Evolutionary conservation across 148 eudicot species (phyloP), one percentile per base, ranked within the genome.

Genomic region (Camellia lanceoleosa): DNA sequence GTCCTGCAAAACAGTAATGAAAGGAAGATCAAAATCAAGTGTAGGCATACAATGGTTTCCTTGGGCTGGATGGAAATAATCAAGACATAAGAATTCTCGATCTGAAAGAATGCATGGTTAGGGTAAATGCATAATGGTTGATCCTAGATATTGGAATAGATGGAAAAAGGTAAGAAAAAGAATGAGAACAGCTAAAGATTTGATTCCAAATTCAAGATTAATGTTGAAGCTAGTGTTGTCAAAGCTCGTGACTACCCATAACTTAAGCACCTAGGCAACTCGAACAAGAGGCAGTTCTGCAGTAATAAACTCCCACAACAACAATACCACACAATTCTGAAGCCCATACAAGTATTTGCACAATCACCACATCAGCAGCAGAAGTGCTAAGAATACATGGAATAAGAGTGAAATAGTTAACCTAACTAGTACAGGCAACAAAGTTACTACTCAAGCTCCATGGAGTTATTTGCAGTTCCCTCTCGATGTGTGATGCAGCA

Each of bases 381-480:
- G 41, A 67, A 41, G 15, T 44, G 42, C 47, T 2, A 19, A 73
- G 19, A 73, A 44, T 13, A 30, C 12, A 23, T 10, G 30, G 30
- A 68, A 66, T 63, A 46, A 11, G 54, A 14, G 23, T 18, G 20
- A 16, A 58, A 23, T 43, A 61, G 59, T 75, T 84, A 85, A 91
- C 99, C 97, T 95, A 97, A 74, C 90, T 90, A 65, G 93, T 96
- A 87, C 98, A 96, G 67, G 97, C 92, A 79, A 96, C 99, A 84
- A 96, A 96, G 82, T 96, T 96, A 82, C 92, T 89, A 87, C 94
- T 93, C 85, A 96, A 88, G 87, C 90, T 96, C 99, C 99, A 96
- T 54, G 99, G 98, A 79, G 99, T 96, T 77, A 96, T 96, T 82
- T 89, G 98, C 74, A 96, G 89, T 89, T 96, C 99, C 82, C 98